Evolutionary conservation across 345 rosid species (phyloP).

Genomic region (Trapa incisa): DNA sequence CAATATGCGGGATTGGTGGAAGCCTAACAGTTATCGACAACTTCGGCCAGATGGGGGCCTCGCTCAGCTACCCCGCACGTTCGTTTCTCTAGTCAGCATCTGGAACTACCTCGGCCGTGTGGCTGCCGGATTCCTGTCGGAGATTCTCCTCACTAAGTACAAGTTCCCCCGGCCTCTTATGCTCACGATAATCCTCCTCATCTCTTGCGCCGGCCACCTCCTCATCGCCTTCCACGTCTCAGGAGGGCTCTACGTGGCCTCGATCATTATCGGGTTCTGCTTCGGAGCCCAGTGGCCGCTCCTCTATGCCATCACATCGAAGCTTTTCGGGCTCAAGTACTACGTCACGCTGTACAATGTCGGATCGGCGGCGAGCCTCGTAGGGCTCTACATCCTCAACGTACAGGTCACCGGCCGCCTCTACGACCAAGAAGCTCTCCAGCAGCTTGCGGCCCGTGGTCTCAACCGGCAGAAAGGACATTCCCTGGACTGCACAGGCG

Average conservation of each 20-base stretch:
- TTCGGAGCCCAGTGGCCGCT: constrained; percentile 53
- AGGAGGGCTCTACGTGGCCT: constrained; percentile 36
- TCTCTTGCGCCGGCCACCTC: constrained; percentile 42
- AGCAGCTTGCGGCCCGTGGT: constrained; percentile 32
- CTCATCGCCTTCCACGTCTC: constrained; percentile 36
- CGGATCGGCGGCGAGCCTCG: constrained; percentile 47
- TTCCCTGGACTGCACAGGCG: constrained; percentile 35
- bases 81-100: constrained; percentile 52
- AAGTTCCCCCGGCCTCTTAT: constrained; percentile 37
- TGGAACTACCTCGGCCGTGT: constrained; percentile 59
- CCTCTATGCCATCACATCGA: constrained; percentile 49
- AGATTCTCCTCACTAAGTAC: constrained; percentile 29
- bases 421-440: constrained; percentile 42
- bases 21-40: constrained; percentile 54
- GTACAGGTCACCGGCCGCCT: constrained; percentile 42
- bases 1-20: constrained; percentile 51
- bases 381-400: constrained; percentile 45
- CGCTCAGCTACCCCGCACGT: constrained; percentile 47
- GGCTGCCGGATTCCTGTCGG: constrained; percentile 39
- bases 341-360: constrained; percentile 50
- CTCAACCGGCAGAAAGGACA: constrained; percentile 11
- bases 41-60: constrained; percentile 47
- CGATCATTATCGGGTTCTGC: constrained; percentile 41
- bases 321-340: constrained; percentile 52
- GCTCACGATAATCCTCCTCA: constrained; percentile 29